A percentile compares a stretch with the other conserved stretches of the same genome.
phyloP scores from a whole-genome alignment of 164 flowering plant genomes.

The Aristolochia fimbriata region DNA sequence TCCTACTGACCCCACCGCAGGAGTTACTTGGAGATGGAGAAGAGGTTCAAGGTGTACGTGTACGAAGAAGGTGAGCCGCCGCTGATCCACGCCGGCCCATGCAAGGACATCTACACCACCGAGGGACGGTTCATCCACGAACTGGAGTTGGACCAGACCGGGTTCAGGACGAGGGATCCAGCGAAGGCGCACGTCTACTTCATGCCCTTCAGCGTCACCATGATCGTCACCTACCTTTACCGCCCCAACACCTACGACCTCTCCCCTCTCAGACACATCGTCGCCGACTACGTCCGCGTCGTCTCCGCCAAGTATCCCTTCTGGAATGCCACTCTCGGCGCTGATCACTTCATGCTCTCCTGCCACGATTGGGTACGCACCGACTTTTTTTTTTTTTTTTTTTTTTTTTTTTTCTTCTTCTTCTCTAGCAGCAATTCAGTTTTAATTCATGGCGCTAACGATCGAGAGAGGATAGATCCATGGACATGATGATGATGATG shows the following conservation, averaged over 20 bases:
- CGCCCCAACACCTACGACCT: conserved; percentile 5
- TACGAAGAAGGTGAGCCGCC: conserved; percentile 19
- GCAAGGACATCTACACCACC: conserved; percentile 15
- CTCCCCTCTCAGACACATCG: conserved; percentile 5
- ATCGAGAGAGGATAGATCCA: too few relatives aligned
- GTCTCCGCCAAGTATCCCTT: conserved; percentile 11
- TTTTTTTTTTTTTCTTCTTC: too few relatives aligned
- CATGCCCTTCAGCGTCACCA: conserved; percentile 15
- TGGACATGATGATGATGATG: too few relatives aligned
- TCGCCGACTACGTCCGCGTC: conserved; percentile 11
- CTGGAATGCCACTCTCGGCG: conserved; percentile 13
- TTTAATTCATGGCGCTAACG: too few relatives aligned
- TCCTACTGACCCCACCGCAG: conserved; percentile 3
- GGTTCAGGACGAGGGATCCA: conserved; percentile 9
- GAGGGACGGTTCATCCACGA: conserved; percentile 17
- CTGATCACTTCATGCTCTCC: conserved; percentile 19
- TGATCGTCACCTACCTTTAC: conserved; percentile 13
- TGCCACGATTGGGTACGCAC: conserved; percentile 16
- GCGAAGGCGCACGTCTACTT: conserved; percentile 10
- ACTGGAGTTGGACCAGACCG: conserved; percentile 9
- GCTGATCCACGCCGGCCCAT: conserved; percentile 16
- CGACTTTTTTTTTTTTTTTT: background rate
- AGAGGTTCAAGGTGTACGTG: conserved; percentile 13
- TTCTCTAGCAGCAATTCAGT: too few relatives aligned
- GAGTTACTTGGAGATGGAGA: conserved; percentile 18